Evolutionary conservation across 2,329 filamentous ascomycete species (phyloP), one percentile per base, ranked within the genome.

Genomic region (Zasmidium citrigriseum): DNA sequence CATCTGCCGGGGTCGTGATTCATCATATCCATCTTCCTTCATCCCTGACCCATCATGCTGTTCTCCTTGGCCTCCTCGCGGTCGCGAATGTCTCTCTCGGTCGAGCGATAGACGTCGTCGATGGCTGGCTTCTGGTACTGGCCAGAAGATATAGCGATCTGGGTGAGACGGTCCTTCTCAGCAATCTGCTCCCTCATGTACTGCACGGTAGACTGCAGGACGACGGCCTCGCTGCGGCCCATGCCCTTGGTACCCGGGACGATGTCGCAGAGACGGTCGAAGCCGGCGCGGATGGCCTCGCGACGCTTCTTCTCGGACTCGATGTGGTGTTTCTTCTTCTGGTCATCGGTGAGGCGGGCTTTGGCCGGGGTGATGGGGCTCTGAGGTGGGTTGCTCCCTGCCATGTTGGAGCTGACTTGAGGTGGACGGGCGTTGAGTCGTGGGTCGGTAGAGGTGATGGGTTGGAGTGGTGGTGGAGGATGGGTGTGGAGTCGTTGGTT

Each of bases 161-260:
- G 70, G 51, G 69, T 72, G 29, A 74, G 72, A 23, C 71, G 66
- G 18, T 72, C 71, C 52, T 75, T 67, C 72, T 68, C 56, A 64
- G 61, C 63, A 25, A 79, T 72, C 70, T 78, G 69, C 52, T 77
- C 71, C 55, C 72, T 67, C 69, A 80, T 75, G 66, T 73, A 74
- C 47, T 75, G 72, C 55, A 81, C 75, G 1, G 78, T 79, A 22
- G 73, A 74, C 62, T 87, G 85, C 21, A 96, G 80, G n/a, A 96
- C 91, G 18, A 91, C 81, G 24, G 90, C 90, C 73, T 96, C 92
- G 63, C 90, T 95, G 47, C 91, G 86, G 1, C 89, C 92, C 69
- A 93, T 89, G 0, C 92, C 92, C 67, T 90, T 84, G 54, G 96
- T 81, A 0, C 90, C 91, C 0, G 92, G 92, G 1, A 96, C 90